phyloP scores from a whole-genome alignment of 176 grass and related monocot species.

The Oryza australiensis region DNA sequence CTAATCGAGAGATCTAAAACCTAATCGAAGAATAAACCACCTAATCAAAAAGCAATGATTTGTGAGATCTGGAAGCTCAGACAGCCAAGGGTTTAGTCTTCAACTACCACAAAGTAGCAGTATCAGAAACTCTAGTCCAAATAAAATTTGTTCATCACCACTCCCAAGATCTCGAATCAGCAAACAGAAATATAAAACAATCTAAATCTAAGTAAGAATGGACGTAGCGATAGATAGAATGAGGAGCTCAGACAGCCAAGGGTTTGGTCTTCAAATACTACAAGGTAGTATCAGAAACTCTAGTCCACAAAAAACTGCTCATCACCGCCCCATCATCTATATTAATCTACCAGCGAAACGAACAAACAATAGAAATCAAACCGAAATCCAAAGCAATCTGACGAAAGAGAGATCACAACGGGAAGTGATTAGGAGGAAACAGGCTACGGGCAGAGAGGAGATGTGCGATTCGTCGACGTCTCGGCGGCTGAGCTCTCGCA shows the following conservation, averaged over 20 bases:
- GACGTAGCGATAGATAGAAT: too few species aligned
- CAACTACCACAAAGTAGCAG: conserved; percentile 44
- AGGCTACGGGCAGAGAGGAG: not conserved
- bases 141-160: conserved; percentile 44
- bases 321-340: conserved; percentile 38
- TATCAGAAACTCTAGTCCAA: conserved; percentile 69
- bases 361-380: not conserved
- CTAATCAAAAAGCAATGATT: not conserved
- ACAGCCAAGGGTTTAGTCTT: conserved; percentile 72
- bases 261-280: conserved; percentile 56
- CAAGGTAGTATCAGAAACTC: conserved; percentile 58
- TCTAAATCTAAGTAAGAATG: not conserved
- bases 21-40: not conserved
- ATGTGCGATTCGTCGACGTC: accelerated
- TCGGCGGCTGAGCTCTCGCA: not conserved
- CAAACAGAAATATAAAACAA: not conserved
- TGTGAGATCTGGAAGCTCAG: conserved; percentile 39
- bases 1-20: not conserved
- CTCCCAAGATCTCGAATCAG: conserved; percentile 13
- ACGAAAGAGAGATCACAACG: not conserved
- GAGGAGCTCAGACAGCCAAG: conserved; percentile 58
- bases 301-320: conserved; percentile 64
- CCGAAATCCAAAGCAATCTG: not conserved
- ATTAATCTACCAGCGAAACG: not conserved
- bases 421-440: not conserved